Percentiles rank a stretch among this genome's conserved stretches.
Evolutionary conservation across 2,329 filamentous ascomycete species (phyloP).

Genomic region (Ceratocystis eucalypticola): DNA sequence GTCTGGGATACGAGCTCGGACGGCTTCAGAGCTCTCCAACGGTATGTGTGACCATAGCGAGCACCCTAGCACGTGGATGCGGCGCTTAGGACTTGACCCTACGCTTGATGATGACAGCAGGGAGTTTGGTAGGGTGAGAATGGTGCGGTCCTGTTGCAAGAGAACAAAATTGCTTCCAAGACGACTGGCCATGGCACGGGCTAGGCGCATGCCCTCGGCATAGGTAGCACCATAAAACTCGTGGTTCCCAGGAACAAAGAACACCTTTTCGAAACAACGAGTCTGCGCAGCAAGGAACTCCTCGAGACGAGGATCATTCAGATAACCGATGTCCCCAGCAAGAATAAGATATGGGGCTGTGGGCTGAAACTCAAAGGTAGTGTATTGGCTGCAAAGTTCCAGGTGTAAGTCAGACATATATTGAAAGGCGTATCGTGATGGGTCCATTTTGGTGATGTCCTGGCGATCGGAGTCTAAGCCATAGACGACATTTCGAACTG

Average conservation of each 20-base stretch:
- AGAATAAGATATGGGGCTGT: conserved; percentile 34
- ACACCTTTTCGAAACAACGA: conserved; percentile 31
- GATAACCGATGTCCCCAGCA: conserved; percentile 37
- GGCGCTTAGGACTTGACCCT: neutral
- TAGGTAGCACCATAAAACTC: conserved; percentile 38
- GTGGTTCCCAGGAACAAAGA: conserved; percentile 40
- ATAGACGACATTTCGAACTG: neutral
- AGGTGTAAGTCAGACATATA: conserved; percentile 38
- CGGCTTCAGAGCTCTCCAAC: conserved; percentile 26
- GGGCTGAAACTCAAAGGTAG: conserved; percentile 30
- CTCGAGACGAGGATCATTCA: conserved; percentile 24
- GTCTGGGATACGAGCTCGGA: conserved; percentile 37
- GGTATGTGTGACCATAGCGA: conserved; percentile 43
- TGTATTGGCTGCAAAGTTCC: conserved; percentile 33
- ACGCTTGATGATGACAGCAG: neutral
- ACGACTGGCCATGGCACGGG: conserved; percentile 29
- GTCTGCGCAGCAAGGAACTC: conserved; percentile 32
- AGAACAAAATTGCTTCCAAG: conserved; percentile 31
- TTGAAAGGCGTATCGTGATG: conserved; percentile 13
- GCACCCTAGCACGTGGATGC: conserved; percentile 35
- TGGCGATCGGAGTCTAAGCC: neutral
- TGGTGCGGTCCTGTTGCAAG: conserved; percentile 31
- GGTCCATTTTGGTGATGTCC: conserved; percentile 10
- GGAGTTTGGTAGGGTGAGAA: conserved; percentile 24
- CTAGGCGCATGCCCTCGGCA: conserved; percentile 28